Percentiles rank a stretch among this genome's conserved stretches.
phyloP scores from a whole-genome alignment of 2,329 filamentous ascomycete genomes.

The Pseudogymnoascus sp. region DNA sequence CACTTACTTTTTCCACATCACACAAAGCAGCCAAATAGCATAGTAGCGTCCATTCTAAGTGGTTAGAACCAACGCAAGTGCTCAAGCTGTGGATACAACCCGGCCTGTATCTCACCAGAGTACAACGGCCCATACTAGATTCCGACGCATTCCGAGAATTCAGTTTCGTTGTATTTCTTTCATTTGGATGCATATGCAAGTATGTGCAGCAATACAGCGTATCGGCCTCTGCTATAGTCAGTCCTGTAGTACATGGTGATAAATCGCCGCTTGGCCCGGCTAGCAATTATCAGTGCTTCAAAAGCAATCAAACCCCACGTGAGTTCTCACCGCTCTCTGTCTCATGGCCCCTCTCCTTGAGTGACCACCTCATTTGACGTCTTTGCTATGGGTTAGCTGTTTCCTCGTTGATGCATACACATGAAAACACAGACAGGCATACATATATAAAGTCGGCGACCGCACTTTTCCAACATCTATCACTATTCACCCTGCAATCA shows the following conservation, averaged over 20 bases:
- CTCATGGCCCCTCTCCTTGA: background rate
- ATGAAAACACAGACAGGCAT: background rate
- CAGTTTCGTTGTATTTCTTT: background rate
- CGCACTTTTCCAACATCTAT: background rate
- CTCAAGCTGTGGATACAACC: background rate
- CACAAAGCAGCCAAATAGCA: background rate
- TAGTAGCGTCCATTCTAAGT: background rate
- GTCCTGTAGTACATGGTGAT: background rate
- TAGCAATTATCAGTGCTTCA: background rate
- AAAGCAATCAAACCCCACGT: background rate
- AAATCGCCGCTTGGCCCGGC: background rate
- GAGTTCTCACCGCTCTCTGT: background rate
- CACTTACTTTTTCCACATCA: background rate
- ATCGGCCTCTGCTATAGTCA: background rate
- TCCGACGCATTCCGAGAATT: background rate
- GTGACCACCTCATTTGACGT: background rate
- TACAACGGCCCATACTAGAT: background rate
- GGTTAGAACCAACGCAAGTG: background rate
- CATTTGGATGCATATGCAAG: background rate
- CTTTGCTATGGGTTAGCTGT: too few species aligned
- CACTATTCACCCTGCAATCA: background rate
- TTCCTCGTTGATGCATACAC: background rate
- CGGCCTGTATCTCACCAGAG: background rate
- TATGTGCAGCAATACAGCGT: background rate
- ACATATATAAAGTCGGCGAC: background rate